Evolutionary conservation across 2,329 filamentous ascomycete genomes (phyloP).

Genomic region (Gremmenia infestans): DNA sequence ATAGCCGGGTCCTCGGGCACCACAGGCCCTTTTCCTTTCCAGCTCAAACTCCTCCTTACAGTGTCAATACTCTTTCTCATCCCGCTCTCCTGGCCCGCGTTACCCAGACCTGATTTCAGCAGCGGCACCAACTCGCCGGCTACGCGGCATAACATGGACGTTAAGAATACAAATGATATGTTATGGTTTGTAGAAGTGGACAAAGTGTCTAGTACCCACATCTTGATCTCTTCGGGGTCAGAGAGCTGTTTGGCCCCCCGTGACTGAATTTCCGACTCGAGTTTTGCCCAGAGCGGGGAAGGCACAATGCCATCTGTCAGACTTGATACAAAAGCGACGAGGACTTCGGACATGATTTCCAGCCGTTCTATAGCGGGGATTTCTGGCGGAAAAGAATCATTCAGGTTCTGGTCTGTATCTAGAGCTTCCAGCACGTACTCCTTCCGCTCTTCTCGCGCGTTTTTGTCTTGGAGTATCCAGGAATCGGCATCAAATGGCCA

Average conservation of each 20-base stretch:
- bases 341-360: slow-evolving; percentile 66
- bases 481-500: slow-evolving; percentile 51
- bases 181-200: slow-evolving; percentile 70
- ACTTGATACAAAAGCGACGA: slow-evolving; percentile 69
- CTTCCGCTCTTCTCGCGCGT: slow-evolving; percentile 29
- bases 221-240: slow-evolving; percentile 50
- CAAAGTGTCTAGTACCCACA: slow-evolving; percentile 67
- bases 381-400: slow-evolving; percentile 57
- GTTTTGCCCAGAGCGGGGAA: slow-evolving; percentile 60
- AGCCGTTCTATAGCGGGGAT: slow-evolving; percentile 62
- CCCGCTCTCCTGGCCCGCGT: slow-evolving; percentile 1
- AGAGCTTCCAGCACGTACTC: slow-evolving; percentile 56
- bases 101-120: slow-evolving; percentile 19
- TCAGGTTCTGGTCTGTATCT: slow-evolving; percentile 62
- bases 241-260: slow-evolving; percentile 39
- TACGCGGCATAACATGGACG: slow-evolving; percentile 64
- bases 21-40: slow-evolving; percentile 21
- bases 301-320: slow-evolving; percentile 78
- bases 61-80: slow-evolving; percentile 23
- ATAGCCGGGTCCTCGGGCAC: slow-evolving; percentile 42
- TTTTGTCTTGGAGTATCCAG: slow-evolving; percentile 33
- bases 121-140: slow-evolving; percentile 48
- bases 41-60: slow-evolving; percentile 24
- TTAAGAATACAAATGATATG: slow-evolving; percentile 84
- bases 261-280: slow-evolving; percentile 53